Conservation (phyloP, 208 protist species). For the Crithidia mellificae region DNA sequence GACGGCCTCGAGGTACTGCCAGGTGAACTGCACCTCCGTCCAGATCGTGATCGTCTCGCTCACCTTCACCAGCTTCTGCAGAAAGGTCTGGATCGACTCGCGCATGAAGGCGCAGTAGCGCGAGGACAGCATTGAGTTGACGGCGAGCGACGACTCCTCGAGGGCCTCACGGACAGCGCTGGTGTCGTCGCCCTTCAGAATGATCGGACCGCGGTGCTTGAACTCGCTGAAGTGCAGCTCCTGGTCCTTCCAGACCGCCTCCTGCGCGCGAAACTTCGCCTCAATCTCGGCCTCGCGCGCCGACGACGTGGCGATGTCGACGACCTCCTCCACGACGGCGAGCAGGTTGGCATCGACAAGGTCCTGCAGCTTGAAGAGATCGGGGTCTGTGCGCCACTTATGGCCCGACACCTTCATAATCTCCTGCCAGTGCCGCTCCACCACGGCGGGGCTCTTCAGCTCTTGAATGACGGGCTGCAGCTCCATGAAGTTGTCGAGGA, state of each 20-base stretch:
- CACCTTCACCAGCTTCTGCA: constrained; percentile 92
- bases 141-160: constrained; percentile 95
- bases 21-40: constrained; percentile 95
- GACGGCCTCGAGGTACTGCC: constrained; percentile 97
- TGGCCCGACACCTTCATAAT: constrained; percentile 91
- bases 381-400: constrained; percentile 91
- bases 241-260: constrained; percentile 93
- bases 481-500: constrained; percentile 95
- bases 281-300: constrained; percentile 97
- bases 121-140: constrained; percentile 94
- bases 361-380: constrained; percentile 94
- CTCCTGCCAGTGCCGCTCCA: constrained; percentile 94
- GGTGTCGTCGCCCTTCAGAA: constrained; percentile 94
- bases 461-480: constrained; percentile 93
- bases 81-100: constrained; percentile 88
- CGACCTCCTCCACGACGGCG: constrained; percentile 91
- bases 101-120: constrained; percentile 94
- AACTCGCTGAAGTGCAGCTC: constrained; percentile 94
- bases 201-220: constrained; percentile 93
- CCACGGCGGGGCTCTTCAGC: constrained; percentile 92
- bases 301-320: constrained; percentile 94
- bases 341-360: constrained; percentile 92
- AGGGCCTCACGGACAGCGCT: constrained; percentile 86
- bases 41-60: constrained; percentile 93
- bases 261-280: constrained; percentile 89